phyloP scores from a whole-genome alignment of 768 basidiomycete species.

The Lactifluus piperatus region DNA sequence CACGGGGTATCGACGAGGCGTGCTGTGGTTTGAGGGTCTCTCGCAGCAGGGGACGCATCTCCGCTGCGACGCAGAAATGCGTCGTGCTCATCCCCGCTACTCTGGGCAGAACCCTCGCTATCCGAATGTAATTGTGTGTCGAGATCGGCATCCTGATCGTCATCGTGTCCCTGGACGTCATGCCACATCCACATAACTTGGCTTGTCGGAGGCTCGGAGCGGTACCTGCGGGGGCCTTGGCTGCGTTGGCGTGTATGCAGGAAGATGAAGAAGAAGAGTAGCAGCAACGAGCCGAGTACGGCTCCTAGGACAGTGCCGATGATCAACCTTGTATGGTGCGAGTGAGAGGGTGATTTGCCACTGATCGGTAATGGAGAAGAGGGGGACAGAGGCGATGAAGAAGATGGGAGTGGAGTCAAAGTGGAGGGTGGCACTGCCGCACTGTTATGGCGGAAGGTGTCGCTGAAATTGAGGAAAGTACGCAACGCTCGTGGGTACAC shows the following conservation, averaged over 20 bases:
- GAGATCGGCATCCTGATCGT: conserved; percentile 8
- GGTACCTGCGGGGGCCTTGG: neutral
- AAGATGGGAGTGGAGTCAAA: neutral
- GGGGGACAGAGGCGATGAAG: neutral
- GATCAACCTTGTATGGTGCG: conserved; percentile 5
- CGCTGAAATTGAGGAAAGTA: conserved; percentile 21
- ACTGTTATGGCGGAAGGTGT: conserved; percentile 26
- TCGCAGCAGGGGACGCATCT: neutral
- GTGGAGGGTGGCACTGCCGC: conserved; percentile 27
- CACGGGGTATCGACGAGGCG: conserved; percentile 9
- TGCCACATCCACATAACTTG: conserved; percentile 21
- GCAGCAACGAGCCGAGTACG: conserved; percentile 12
- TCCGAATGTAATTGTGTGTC: conserved; percentile 24
- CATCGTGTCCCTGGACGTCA: conserved; percentile 1
- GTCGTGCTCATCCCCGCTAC: conserved; percentile 62
- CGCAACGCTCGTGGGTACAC: too few species aligned
- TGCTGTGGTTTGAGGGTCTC: conserved; percentile 2
- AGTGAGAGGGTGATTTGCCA: neutral
- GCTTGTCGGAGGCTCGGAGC: neutral
- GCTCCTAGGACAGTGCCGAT: conserved; percentile 18
- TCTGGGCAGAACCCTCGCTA: conserved; percentile 62
- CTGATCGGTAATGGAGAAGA: neutral
- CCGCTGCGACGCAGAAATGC: conserved; percentile 44
- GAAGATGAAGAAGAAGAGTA: conserved; percentile 22
- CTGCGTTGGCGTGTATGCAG: conserved; percentile 31